A percentile compares a stretch with the other conserved stretches of the same genome.
phyloP scores from a whole-genome alignment of 495 filamentous ascomycete genomes.

The Aspergillus asperescens region DNA sequence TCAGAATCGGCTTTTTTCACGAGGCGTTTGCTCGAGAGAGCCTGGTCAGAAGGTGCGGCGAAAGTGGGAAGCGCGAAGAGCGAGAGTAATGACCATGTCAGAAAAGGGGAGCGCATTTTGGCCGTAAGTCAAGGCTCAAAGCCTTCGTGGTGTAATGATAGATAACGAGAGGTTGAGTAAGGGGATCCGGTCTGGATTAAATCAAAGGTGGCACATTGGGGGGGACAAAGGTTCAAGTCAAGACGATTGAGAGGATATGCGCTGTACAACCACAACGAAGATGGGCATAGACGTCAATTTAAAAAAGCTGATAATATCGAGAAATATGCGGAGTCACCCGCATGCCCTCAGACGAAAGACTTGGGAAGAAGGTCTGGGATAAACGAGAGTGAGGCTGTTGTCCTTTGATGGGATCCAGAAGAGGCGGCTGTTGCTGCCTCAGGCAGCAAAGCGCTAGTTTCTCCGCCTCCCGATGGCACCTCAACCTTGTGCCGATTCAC shows the following conservation, averaged over 20 bases:
- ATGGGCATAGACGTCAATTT: neutral
- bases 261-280: neutral
- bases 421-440: slow-evolving; percentile 5
- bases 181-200: slow-evolving; percentile 15
- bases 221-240: slow-evolving; percentile 12
- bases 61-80: slow-evolving; percentile 36
- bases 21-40: slow-evolving; percentile 18
- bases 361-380: slow-evolving; percentile 10
- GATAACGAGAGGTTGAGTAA: slow-evolving; percentile 16
- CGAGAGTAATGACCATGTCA: slow-evolving; percentile 41
- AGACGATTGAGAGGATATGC: slow-evolving; percentile 5
- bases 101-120: slow-evolving; percentile 39
- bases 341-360: slow-evolving; percentile 14
- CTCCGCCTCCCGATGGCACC: slow-evolving; percentile 36
- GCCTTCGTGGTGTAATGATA: slow-evolving; percentile 10
- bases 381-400: slow-evolving; percentile 8
- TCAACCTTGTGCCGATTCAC: slow-evolving; percentile 23
- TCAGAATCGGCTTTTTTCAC: slow-evolving; percentile 25
- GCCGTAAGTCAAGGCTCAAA: slow-evolving; percentile 13
- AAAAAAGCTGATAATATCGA: neutral
- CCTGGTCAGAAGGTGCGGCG: slow-evolving; percentile 27
- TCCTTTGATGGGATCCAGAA: slow-evolving; percentile 13
- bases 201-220: slow-evolving; percentile 39
- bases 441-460: slow-evolving; percentile 30
- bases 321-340: slow-evolving; percentile 8